Evolutionary conservation across 192 early-diverging fungal species (phyloP).

Genomic region (Backusella parvicylindrica): DNA sequence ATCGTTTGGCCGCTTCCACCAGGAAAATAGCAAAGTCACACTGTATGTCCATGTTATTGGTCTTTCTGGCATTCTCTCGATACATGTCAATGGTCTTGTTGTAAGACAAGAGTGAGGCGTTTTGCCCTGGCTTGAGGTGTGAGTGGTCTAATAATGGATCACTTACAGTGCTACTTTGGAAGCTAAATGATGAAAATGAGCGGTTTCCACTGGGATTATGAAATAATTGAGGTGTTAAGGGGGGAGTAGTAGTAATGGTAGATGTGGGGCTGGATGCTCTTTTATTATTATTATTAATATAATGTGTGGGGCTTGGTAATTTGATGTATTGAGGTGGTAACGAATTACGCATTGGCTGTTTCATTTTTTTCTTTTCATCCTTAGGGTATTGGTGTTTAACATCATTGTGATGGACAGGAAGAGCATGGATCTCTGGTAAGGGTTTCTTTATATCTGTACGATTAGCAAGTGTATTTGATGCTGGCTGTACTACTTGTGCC

Average conservation of each 20-base stretch:
- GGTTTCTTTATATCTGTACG: background rate
- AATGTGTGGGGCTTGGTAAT: background rate
- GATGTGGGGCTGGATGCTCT: background rate
- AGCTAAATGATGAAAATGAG: background rate
- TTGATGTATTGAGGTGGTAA: background rate
- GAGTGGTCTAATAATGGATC: slow-evolving; percentile 45
- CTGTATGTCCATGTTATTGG: slow-evolving; percentile 53
- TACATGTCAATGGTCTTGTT: slow-evolving; percentile 56
- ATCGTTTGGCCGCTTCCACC: slow-evolving; percentile 46
- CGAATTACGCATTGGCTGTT: background rate
- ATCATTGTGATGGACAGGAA: background rate
- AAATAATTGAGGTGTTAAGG: background rate
- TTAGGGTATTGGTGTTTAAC: background rate
- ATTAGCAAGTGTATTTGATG: background rate
- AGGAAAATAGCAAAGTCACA: slow-evolving; percentile 67
- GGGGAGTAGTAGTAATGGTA: background rate
- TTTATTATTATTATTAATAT: background rate
- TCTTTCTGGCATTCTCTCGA: slow-evolving; percentile 61
- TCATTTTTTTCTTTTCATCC: background rate
- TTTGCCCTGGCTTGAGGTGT: slow-evolving; percentile 57
- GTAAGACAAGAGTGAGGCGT: slow-evolving; percentile 52
- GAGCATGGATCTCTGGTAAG: background rate
- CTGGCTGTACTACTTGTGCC: background rate
- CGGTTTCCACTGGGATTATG: background rate
- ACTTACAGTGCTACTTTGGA: background rate